A percentile compares a stretch with the other conserved stretches of the same genome.
Evolutionary conservation across 192 early-diverging fungal species (phyloP).

Genomic region (Coemansia umbellata): DNA sequence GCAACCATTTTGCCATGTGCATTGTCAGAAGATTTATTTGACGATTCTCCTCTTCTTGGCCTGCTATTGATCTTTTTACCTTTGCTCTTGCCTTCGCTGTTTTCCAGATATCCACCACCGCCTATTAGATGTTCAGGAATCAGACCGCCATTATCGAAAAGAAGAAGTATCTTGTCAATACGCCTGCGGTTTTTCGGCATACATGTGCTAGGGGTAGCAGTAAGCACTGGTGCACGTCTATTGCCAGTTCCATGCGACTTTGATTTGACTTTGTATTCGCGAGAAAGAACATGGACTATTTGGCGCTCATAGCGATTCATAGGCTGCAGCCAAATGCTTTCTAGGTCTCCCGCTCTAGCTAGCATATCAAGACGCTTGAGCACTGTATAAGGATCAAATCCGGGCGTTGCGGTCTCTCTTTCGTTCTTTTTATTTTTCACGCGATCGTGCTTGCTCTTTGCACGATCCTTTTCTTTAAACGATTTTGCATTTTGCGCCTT

Average conservation of each 20-base stretch:
- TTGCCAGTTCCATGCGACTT: conserved; percentile 40
- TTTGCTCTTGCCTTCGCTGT: not conserved
- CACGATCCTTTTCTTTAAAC: conserved; percentile 12
- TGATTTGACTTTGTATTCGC: conserved; percentile 44
- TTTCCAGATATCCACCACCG: not conserved
- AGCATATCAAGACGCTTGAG: conserved; percentile 35
- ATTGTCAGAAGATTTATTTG: not conserved
- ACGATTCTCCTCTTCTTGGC: not conserved
- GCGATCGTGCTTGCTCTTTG: conserved; percentile 10
- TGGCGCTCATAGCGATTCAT: conserved; percentile 46
- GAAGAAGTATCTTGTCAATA: conserved; percentile 23
- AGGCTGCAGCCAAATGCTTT: conserved; percentile 47
- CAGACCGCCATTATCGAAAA: conserved; percentile 34
- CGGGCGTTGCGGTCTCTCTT: conserved; percentile 9
- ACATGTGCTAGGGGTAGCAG: conserved; percentile 18
- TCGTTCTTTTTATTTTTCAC: conserved; percentile 4
- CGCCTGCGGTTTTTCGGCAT: conserved; percentile 26
- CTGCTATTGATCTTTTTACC: conserved; percentile 2
- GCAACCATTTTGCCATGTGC: conserved; percentile 36
- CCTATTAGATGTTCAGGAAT: conserved; percentile 29
- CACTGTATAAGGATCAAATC: conserved; percentile 31
- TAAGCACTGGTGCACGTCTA: conserved; percentile 30
- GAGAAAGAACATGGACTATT: conserved; percentile 36
- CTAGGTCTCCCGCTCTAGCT: conserved; percentile 17
- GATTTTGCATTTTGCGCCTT: conserved; percentile 5